phyloP scores from a whole-genome alignment of 768 basidiomycete species.

The Kwoniella sp. region DNA sequence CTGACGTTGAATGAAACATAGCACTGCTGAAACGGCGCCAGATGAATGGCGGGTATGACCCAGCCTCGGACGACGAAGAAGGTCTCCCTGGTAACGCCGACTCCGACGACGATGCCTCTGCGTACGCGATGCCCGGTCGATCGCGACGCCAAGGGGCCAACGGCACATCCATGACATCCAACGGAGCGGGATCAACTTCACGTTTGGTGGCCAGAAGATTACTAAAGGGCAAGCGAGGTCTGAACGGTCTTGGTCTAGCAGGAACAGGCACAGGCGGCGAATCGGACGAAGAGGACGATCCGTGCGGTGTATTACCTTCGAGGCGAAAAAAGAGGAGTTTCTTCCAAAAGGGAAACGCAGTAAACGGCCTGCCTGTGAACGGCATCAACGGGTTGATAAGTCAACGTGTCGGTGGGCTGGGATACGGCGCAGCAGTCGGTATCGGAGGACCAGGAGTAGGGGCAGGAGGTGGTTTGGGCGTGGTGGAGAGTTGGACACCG shows the following conservation, averaged over 20 bases:
- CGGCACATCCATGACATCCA: background rate
- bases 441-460: background rate
- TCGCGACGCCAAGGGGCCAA: constrained; percentile 21
- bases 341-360: constrained; percentile 25
- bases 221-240: constrained; percentile 6
- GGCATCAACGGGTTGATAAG: background rate
- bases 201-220: background rate
- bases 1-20: background rate
- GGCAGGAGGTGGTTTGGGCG: constrained; percentile 2
- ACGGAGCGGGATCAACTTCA: background rate
- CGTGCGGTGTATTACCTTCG: constrained; percentile 11
- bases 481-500: constrained; percentile 11
- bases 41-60: constrained; percentile 18
- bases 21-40: constrained; percentile 25
- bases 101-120: constrained; percentile 22
- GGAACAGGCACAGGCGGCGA: background rate
- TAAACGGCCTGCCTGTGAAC: background rate
- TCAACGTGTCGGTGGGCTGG: background rate
- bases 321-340: constrained; percentile 36
- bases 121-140: constrained; percentile 18
- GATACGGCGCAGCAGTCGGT: background rate
- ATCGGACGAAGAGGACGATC: constrained; percentile 25
- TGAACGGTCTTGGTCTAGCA: background rate
- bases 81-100: constrained; percentile 24
- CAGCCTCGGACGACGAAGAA: constrained; percentile 26